Evolutionary conservation across 495 filamentous ascomycete species (phyloP).

Genomic region (Massariosphaeria phaeospora): DNA sequence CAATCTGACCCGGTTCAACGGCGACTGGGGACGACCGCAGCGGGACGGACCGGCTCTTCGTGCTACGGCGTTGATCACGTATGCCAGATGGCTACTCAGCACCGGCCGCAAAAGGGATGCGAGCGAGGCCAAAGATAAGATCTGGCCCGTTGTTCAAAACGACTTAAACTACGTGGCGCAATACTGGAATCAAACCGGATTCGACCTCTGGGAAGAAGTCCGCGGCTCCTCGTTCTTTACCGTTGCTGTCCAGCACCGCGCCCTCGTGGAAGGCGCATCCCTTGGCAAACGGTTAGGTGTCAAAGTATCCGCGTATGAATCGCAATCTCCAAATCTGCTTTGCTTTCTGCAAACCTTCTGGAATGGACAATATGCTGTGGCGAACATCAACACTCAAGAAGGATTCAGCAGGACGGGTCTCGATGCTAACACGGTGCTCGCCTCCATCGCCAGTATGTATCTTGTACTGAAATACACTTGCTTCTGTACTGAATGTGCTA

Average conservation of each 20-base stretch:
- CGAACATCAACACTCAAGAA: slow-evolving; percentile 50
- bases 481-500: background rate
- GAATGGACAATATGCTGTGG: slow-evolving; percentile 50
- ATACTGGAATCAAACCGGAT: slow-evolving; percentile 66
- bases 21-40: slow-evolving; percentile 66
- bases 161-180: slow-evolving; percentile 64
- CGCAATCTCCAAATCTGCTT: slow-evolving; percentile 54
- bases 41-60: slow-evolving; percentile 66
- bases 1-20: slow-evolving; percentile 57
- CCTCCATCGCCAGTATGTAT: slow-evolving; percentile 51
- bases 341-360: slow-evolving; percentile 65
- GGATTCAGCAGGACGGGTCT: slow-evolving; percentile 47
- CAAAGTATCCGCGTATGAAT: slow-evolving; percentile 47
- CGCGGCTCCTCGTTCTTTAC: slow-evolving; percentile 60
- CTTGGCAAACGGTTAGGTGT: slow-evolving; percentile 49
- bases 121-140: slow-evolving; percentile 35
- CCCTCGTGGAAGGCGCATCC: slow-evolving; percentile 57
- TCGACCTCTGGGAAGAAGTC: slow-evolving; percentile 72
- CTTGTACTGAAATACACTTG: background rate
- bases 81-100: slow-evolving; percentile 43
- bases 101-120: slow-evolving; percentile 47
- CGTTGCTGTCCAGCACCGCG: slow-evolving; percentile 45
- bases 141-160: slow-evolving; percentile 63
- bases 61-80: slow-evolving; percentile 54
- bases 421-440: slow-evolving; percentile 60